Evolutionary conservation across 305 asterid species (phyloP), one percentile per base, ranked within the genome.

Genomic region (Solanum hybrid): DNA sequence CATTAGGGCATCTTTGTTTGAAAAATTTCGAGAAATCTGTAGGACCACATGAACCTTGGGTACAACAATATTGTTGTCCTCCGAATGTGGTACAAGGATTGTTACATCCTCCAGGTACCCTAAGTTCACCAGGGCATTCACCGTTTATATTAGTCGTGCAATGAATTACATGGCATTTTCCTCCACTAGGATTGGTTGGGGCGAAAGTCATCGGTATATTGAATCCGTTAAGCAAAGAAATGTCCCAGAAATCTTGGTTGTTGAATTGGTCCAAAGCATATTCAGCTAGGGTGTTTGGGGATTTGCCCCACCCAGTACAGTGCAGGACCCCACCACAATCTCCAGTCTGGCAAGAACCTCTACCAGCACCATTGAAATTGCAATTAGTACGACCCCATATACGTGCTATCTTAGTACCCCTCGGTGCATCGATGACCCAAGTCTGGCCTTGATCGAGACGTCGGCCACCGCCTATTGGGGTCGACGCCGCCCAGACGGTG

Each of bases 61-160:
- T 61, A 3, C 72, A 61, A 78, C 93, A 94, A 12, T 91, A 94
- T 12, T 91, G 0, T 8, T 87, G 91, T 91, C 4, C 68, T 89
- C 12, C 73, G n/a, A 15, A 92, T 27, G 90, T 92, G 0, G 96
- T 94, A 90, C 94, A 94, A 2, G 95, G 93, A 12, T 92, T 94
- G 87, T 94, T 92, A 24, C 96, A 94, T 4, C 94, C 94, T 0
- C 93, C 94, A 0, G 92, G 39, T 3, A 91, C 92, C 4, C 89
- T 91, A 33, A 94, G 87, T 90, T 89, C 8, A 29, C 31, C 31
- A 29, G 31, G 31, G 2, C 31, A 29, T 29, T 29, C 2, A 29
- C 31, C 31, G 31, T 29, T 29, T 29, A 29, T 29, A 29, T 29
- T 29, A 29, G 31, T 2, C 31, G 31, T 29, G 31, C 31, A 29